Base-by-base conservation (phyloP, 2,329 filamentous ascomycete genomes). In the Tolypocladium tropicale region DNA sequence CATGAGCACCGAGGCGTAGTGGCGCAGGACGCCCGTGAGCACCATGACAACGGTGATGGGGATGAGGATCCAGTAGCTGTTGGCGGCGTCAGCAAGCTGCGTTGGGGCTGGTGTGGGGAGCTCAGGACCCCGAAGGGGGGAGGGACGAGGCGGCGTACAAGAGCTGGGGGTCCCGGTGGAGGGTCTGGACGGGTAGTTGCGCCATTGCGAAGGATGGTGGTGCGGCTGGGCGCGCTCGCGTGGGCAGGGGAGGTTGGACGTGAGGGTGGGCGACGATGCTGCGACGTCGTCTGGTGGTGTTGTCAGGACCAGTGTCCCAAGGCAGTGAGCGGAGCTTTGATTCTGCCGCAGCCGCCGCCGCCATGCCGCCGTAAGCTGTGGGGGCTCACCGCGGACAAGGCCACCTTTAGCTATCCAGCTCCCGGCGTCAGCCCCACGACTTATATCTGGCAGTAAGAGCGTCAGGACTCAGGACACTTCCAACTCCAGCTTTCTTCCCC, bases 21-120 rank as follows among this genome's bases (percentile, higher is more conserved):
- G 94, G 63, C 94, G 92, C 57, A 99, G 85, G 56, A 99, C 85
- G 67, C 94, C 94, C 18, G 94, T 99, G 60, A 99, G 76, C 62
- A 99, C 86, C 95, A 99, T 99, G 69, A 99, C 94, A 65, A 96
- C 81, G 51, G 93, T 96, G 72, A 99, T 99, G 60, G 94, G 94
- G 61, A 96, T 86, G 58, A 99, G 81, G 74, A 99, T 99, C 94
- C 94, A 99, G 80, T 96, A 97, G 77, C 94, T 99, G 67, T 55
- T 55, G 58, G n/a, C 11, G 12, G 18, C 37, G 53, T 36, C 9
- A 48, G 32, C 25, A 4, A 23, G 12, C 53, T 57, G 28, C 57
- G 52, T 36, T 46, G 12, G 14, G 25, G 32, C 33, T n/a, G n/a
- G n/a, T n/a, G n/a, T n/a, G n/a, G n/a, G n/a, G n/a, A n/a, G n/a